Percentiles rank a stretch among this genome's conserved stretches.
phyloP scores from a whole-genome alignment of 2,329 filamentous ascomycete genomes.

The Phaeosphaeriaceae sp. region DNA sequence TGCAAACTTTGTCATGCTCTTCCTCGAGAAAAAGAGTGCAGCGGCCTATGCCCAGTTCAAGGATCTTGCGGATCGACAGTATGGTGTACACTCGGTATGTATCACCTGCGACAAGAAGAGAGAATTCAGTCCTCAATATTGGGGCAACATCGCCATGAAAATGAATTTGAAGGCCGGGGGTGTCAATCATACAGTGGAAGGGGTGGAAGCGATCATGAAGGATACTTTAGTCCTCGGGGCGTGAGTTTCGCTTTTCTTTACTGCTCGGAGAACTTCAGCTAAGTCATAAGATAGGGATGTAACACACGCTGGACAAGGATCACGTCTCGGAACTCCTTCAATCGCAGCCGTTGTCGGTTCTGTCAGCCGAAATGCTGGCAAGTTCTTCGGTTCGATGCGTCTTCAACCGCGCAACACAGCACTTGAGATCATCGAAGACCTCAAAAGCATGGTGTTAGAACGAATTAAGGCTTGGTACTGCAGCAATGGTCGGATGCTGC shows the following conservation, averaged over 20 bases:
- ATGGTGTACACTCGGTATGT: constrained; percentile 23
- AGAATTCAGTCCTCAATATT: constrained; percentile 10
- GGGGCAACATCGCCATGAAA: constrained; percentile 35
- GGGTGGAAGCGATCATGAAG: neutral
- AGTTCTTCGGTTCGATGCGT: constrained; percentile 48
- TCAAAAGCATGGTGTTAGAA: constrained; percentile 6
- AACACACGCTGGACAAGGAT: constrained; percentile 45
- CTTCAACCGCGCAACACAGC: constrained; percentile 32
- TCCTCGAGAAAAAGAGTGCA: constrained; percentile 6
- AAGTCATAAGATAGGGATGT: constrained; percentile 42
- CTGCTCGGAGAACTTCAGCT: neutral
- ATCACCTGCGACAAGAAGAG: constrained; percentile 5
- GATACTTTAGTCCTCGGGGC: constrained; percentile 17
- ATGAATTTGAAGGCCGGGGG: constrained; percentile 35
- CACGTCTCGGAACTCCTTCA: constrained; percentile 39
- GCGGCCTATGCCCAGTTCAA: constrained; percentile 19
- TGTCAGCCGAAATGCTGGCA: constrained; percentile 35
- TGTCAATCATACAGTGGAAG: constrained; percentile 23
- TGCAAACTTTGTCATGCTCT: constrained; percentile 9
- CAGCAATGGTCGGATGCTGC: constrained; percentile 1
- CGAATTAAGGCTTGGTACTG: constrained; percentile 1
- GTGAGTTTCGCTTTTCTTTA: neutral
- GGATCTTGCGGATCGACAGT: constrained; percentile 16
- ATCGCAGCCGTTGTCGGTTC: constrained; percentile 53
- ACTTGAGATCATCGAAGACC: constrained; percentile 3